Evolutionary conservation across 1,284 basidiomycete genomes (phyloP).

Genomic region (Ceratobasidium sp.): DNA sequence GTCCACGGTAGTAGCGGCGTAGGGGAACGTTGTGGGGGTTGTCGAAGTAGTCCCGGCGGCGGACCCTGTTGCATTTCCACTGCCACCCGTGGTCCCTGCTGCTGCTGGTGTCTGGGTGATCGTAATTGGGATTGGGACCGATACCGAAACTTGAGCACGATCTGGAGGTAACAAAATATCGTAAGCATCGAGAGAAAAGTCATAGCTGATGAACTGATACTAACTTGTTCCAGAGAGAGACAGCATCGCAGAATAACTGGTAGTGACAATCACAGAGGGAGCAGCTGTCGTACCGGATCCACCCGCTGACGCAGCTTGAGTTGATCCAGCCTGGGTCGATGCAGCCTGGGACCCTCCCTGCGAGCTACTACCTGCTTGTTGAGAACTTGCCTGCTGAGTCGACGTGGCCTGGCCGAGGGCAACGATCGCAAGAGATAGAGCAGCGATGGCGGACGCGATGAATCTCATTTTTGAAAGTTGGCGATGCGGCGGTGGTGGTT

Average conservation of each 20-base stretch:
- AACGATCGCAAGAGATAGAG: slow-evolving; percentile 16
- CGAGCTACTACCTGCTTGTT: neutral
- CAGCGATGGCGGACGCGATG: neutral
- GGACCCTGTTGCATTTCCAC: neutral
- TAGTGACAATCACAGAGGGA: neutral
- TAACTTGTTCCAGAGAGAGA: slow-evolving; percentile 17
- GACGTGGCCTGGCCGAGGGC: slow-evolving; percentile 2
- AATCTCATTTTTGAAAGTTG: slow-evolving; percentile 5
- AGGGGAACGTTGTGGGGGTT: slow-evolving; percentile 15
- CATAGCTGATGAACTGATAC: neutral
- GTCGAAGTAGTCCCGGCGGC: neutral
- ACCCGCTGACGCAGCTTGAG: neutral
- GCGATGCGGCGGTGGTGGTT: neutral
- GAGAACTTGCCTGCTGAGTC: neutral
- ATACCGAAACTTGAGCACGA: slow-evolving; percentile 14
- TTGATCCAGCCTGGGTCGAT: neutral
- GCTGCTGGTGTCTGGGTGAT: neutral
- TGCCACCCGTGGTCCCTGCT: neutral
- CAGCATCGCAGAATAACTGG: neutral
- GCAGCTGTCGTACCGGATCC: neutral
- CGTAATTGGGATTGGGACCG: slow-evolving; percentile 18
- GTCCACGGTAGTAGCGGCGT: neutral
- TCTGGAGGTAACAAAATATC: neutral
- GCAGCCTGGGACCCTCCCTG: neutral
- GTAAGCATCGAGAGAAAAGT: neutral